phyloP scores from a whole-genome alignment of 163 green algal species.

The Chloromonas sp. region DNA sequence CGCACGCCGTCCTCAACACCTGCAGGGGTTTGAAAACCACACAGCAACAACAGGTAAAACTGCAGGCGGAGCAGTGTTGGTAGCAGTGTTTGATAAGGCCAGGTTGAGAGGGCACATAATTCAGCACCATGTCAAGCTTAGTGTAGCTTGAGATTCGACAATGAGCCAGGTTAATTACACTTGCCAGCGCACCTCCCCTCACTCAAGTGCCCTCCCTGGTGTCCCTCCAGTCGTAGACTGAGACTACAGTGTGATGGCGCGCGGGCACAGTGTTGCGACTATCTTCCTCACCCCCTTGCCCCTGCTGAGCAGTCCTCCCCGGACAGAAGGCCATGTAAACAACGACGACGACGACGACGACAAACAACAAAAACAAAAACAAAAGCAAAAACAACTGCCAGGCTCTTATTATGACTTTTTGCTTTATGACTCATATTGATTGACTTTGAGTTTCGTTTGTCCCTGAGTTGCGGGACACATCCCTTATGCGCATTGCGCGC shows the following conservation, averaged over 20 bases:
- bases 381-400: background rate
- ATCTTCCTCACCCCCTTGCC: background rate
- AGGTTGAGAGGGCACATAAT: background rate
- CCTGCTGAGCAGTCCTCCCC: too few relatives aligned
- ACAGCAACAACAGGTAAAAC: background rate
- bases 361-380: too few relatives aligned
- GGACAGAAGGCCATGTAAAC: too few relatives aligned
- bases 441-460: background rate
- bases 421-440: too few relatives aligned
- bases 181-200: too few relatives aligned
- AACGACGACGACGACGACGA: too few relatives aligned
- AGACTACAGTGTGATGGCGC: background rate
- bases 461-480: background rate
- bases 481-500: too few relatives aligned
- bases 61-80: background rate
- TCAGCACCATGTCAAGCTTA: background rate
- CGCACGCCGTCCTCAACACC: background rate
- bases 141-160: background rate
- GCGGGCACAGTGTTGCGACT: background rate
- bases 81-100: background rate
- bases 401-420: background rate
- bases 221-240: too few relatives aligned
- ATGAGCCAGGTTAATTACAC: too few relatives aligned
- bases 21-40: background rate
- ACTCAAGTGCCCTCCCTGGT: too few relatives aligned